These are phyloP conservation scores for Whalleya microplaca DNA, from an alignment of 2,329 filamentous ascomycete species.

Conservation along the genomic window DNA sequence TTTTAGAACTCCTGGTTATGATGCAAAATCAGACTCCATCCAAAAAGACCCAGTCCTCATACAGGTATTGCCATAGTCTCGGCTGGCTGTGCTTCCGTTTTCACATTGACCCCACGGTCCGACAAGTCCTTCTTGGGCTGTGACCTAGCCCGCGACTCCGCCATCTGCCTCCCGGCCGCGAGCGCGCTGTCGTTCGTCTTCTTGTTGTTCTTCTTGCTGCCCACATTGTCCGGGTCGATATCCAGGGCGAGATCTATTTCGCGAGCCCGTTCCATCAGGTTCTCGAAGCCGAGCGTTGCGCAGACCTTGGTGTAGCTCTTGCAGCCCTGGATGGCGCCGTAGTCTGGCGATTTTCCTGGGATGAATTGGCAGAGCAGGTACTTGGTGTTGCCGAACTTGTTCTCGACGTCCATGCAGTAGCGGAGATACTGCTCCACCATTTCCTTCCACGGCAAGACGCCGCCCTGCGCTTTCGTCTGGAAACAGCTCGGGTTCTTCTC, in stretches of 20 bases:
- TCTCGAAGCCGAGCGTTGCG: conserved; percentile 64
- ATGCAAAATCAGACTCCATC: neutral
- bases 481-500: conserved; percentile 93
- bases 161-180: conserved; percentile 53
- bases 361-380: conserved; percentile 85
- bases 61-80: conserved; percentile 22
- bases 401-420: conserved; percentile 75
- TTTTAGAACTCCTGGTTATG: conserved; percentile 6
- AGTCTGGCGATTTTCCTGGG: conserved; percentile 73
- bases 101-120: conserved; percentile 33
- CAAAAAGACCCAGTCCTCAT: no score
- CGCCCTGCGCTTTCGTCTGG: conserved; percentile 68
- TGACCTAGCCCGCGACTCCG: conserved; percentile 38
- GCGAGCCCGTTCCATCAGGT: conserved; percentile 65
- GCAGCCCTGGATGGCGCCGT: conserved; percentile 62
- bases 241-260: conserved; percentile 67
- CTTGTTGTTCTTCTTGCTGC: conserved; percentile 46
- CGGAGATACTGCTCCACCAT: conserved; percentile 78
- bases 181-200: conserved; percentile 46
- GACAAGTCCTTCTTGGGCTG: conserved; percentile 37
- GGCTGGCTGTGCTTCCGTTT: conserved; percentile 7
- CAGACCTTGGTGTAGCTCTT: conserved; percentile 76
- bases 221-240: conserved; percentile 56
- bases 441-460: conserved; percentile 73
- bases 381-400: conserved; percentile 91